Conservation (phyloP, 2,329 filamentous ascomycete species). For the Penicillium sp. region DNA sequence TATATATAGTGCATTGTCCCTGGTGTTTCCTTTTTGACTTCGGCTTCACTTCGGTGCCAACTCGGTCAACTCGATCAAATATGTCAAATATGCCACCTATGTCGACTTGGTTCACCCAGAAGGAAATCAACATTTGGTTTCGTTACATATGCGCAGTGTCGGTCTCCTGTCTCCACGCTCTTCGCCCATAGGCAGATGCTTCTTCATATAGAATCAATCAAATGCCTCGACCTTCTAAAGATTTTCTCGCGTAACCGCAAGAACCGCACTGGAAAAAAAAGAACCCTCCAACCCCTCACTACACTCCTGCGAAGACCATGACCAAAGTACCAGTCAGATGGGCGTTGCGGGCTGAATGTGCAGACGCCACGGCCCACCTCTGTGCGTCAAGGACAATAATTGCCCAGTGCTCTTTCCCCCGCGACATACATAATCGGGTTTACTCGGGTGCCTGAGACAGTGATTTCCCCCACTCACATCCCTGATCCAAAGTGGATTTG, state of each 20-base stretch:
- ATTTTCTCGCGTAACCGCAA: slow-evolving; percentile 23
- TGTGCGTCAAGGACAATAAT: neutral
- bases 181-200: slow-evolving; percentile 1
- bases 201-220: slow-evolving; percentile 17
- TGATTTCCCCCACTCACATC: neutral
- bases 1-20: slow-evolving; percentile 16
- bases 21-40: neutral
- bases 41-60: neutral
- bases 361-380: slow-evolving; percentile 13
- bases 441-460: slow-evolving; percentile 6
- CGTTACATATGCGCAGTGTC: slow-evolving; percentile 17
- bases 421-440: slow-evolving; percentile 5
- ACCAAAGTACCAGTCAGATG: slow-evolving; percentile 12
- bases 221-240: slow-evolving; percentile 3
- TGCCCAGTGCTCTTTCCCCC: neutral
- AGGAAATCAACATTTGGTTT: neutral
- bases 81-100: neutral
- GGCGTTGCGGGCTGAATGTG: slow-evolving; percentile 5
- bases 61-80: neutral
- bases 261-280: slow-evolving; percentile 22
- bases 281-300: neutral
- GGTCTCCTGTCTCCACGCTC: slow-evolving; percentile 18
- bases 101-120: neutral
- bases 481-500: neutral
- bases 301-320: neutral